Evolutionary conservation across 108 stramenopile species (phyloP), one percentile per base, ranked within the genome.

Genomic region (Mediolabrus comicus): DNA sequence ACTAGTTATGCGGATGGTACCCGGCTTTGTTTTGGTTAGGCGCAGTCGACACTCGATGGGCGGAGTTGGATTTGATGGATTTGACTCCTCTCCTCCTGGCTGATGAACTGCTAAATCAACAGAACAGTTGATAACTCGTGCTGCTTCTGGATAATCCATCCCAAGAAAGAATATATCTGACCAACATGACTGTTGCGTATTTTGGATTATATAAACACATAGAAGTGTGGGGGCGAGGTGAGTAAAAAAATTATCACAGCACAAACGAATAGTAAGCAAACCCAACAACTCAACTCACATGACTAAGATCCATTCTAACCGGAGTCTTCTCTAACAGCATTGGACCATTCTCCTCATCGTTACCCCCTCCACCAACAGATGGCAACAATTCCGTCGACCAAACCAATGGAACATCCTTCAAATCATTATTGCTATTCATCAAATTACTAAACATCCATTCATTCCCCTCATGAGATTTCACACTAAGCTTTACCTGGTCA

Each of bases 111-210:
- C 74, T 51, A 87, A 59, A 39, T 87, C 79, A 25, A 87, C 66
- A 2, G 84, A 84, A 10, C 66, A 72, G 64, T 87, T 87, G 57
- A 87, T 52, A 0, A 87, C 86, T 13, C 84, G 70, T 19, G 86
- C 86, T 26, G 75, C 81, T 70, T 84, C 84, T 38, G 86, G 86
- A 63, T 62, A 83, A 39, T 87, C 86, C 86, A 87, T 87, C 9
- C 81, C 80, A 26, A 87, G 54, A 57, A 87, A 87, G 72, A 87
- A 87, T 16, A 87, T 87, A 65, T 87, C 86, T 6, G 79, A 77
- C 86, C 86, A 87, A 39, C 24, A 26, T 43, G 41, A 43, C 13
- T 29, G 46, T 65, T 28, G 26, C 35, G 7, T 28, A 51, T 24
- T 25, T 54, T 26, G 13, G 13, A 35, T 31, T 17, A n/a, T n/a